Conservation (phyloP, 2,329 filamentous ascomycete genomes). For the Neofusicoccum cordaticola region DNA sequence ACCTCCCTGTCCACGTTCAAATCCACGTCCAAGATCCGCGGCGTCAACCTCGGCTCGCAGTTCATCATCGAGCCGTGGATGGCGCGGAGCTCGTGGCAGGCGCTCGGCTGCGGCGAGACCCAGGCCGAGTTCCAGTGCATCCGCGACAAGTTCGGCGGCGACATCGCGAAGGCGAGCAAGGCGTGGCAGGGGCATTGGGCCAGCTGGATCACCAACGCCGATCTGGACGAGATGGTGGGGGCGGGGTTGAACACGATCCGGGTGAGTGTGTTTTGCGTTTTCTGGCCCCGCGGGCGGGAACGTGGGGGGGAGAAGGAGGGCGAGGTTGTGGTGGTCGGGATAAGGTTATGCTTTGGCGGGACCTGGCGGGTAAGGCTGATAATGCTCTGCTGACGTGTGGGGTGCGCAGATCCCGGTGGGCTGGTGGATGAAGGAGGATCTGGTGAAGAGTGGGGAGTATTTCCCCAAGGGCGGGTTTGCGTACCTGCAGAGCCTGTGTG, state of each 20-base stretch:
- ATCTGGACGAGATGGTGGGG: constrained; percentile 50
- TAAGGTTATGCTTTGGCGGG: background rate
- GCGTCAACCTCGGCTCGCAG: constrained; percentile 54
- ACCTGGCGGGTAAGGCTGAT: background rate
- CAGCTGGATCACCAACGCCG: constrained; percentile 49
- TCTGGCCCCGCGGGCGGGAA: background rate
- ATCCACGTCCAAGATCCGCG: constrained; percentile 46
- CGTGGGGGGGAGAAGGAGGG: background rate
- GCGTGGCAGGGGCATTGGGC: constrained; percentile 53
- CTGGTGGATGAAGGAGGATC: constrained; percentile 54
- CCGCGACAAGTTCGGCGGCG: background rate
- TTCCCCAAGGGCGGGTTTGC: constrained; percentile 41
- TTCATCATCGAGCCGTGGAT: constrained; percentile 58
- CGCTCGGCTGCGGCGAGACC: constrained; percentile 48
- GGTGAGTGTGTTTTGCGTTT: background rate
- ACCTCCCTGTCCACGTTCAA: background rate
- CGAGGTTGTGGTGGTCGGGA: background rate
- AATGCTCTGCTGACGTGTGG: background rate
- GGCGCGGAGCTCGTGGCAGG: constrained; percentile 43
- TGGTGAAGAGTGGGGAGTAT: constrained; percentile 49
- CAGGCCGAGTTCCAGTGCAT: constrained; percentile 57
- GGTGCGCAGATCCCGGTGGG: constrained; percentile 47
- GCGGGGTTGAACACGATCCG: constrained; percentile 55
- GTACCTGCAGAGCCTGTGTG: constrained; percentile 40
- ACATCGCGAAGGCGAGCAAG: constrained; percentile 40